Evolutionary conservation across 2,329 filamentous ascomycete species (phyloP).

Genomic region (Ilyonectria mors-panacis): DNA sequence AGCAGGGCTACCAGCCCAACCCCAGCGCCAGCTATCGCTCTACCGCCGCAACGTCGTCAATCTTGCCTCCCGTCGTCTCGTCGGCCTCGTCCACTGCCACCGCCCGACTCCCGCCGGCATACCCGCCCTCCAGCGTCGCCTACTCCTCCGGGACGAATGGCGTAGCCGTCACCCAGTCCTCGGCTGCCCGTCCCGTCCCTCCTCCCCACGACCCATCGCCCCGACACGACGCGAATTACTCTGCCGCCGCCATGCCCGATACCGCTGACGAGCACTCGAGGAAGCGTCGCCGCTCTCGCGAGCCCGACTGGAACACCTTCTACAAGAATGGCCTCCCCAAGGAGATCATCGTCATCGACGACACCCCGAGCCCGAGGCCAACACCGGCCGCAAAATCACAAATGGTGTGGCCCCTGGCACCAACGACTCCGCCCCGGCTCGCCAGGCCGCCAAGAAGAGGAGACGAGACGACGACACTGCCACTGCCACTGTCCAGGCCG

Average conservation of each 20-base stretch:
- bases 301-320: constrained; percentile 84
- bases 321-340: constrained; percentile 88
- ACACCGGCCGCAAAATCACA: constrained; percentile 58
- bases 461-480: constrained; percentile 73
- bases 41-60: constrained; percentile 44
- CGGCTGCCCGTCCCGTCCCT: constrained; percentile 48
- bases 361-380: constrained; percentile 72
- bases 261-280: constrained; percentile 53
- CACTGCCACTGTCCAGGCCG: constrained; percentile 66
- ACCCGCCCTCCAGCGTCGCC: constrained; percentile 49
- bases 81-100: constrained; percentile 42
- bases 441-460: constrained; percentile 79
- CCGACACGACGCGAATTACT: constrained; percentile 47
- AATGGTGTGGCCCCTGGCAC: constrained; percentile 52
- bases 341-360: constrained; percentile 88
- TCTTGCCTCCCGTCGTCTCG: constrained; percentile 50
- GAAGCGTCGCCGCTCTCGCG: constrained; percentile 72
- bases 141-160: constrained; percentile 54
- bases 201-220: constrained; percentile 51
- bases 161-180: constrained; percentile 49
- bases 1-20: constrained; percentile 49
- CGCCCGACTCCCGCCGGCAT: constrained; percentile 45
- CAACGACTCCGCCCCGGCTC: constrained; percentile 46
- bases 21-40: constrained; percentile 50
- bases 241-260: constrained; percentile 47